These are phyloP conservation scores for Bryopsis sp. DNA, from an alignment of 139 green algal genomes.

Conservation along the genomic window DNA sequence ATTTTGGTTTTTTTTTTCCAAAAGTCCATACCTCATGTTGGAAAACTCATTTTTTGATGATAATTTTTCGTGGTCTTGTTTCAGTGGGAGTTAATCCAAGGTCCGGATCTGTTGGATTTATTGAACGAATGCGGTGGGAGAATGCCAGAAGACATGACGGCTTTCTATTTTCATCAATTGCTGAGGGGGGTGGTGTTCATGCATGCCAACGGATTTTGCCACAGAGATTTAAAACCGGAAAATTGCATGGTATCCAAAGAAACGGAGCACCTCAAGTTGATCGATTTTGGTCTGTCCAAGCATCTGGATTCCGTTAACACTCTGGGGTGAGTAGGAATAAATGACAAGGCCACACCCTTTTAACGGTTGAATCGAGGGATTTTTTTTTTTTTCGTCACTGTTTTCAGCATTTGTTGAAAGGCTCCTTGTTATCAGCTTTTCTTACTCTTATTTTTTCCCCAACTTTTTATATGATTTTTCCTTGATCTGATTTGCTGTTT, in stretches of 20 bases:
- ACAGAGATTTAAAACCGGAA: slow-evolving; percentile 77
- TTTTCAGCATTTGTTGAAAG: no score
- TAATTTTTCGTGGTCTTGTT: not conserved
- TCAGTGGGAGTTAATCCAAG: slow-evolving; percentile 73
- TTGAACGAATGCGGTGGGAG: slow-evolving; percentile 55
- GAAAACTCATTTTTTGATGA: no score
- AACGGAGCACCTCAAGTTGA: slow-evolving; percentile 32
- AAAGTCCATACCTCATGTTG: no score
- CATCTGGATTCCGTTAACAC: slow-evolving; percentile 9
- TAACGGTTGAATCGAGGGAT: no score
- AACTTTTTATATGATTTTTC: not conserved
- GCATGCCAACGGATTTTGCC: slow-evolving; percentile 59
- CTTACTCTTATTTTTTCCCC: no score
- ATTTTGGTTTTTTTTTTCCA: no score
- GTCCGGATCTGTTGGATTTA: slow-evolving; percentile 73
- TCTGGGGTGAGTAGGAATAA: slow-evolving; percentile 2
- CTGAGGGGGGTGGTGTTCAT: slow-evolving; percentile 44
- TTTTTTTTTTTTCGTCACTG: no score
- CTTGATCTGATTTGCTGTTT: slow-evolving; percentile 1
- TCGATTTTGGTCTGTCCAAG: slow-evolving; percentile 12
- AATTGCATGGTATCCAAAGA: slow-evolving; percentile 65
- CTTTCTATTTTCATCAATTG: slow-evolving; percentile 64
- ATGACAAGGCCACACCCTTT: no score
- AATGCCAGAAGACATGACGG: slow-evolving; percentile 50
- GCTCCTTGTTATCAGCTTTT: no score